Evolutionary conservation across 768 basidiomycete genomes (phyloP), one percentile per base, ranked within the genome.

Genomic region (Calocybe cyanea): DNA sequence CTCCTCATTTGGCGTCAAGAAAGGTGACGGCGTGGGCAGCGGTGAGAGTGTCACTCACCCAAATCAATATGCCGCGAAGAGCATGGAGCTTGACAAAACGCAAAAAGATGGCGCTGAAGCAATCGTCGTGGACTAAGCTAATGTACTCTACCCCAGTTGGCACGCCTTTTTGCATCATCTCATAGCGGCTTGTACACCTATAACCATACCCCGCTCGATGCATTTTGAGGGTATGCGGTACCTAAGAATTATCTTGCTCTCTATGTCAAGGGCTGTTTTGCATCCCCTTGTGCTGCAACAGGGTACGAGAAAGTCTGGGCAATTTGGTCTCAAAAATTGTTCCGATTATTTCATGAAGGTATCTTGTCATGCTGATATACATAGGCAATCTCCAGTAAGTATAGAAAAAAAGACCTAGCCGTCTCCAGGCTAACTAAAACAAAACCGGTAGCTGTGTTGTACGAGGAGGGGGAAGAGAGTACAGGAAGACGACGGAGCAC

Each of bases 41-140:
- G 87, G 89, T 0, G 94, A 96, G 58, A 87, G 80, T 49, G 87
- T 97, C 18, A 87, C 83, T 8, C 96, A 99, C 67, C 96, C 96
- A 8, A 99, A 99, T 63, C 86, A 92, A 55, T 90, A 90, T 52
- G 83, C 83, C 0, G 75, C 82, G n/a, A 73, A 68, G 56, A 89
- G 87, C 53, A 80, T 84, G 54, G 84, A 87, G 56, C 60, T 89
- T 35, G 74, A 75, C 38, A 77, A 73, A 54, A 63, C 59, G 15
- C 61, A 62, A 46, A 48, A 60, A 45, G 67, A 63, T 24, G 66
- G 62, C 46, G 71, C 68, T 28, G 70, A 72, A 25, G 65, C 57
- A 8, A 79, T 78, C 76, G 64, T 59, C n/a, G 63, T 70, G 32
- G 70, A 71, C 23, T 54, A 50, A 31, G 38, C 25, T 28, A 28